phyloP scores from a whole-genome alignment of 768 basidiomycete genomes.

The Krasilnikovozyma curviuscula region DNA sequence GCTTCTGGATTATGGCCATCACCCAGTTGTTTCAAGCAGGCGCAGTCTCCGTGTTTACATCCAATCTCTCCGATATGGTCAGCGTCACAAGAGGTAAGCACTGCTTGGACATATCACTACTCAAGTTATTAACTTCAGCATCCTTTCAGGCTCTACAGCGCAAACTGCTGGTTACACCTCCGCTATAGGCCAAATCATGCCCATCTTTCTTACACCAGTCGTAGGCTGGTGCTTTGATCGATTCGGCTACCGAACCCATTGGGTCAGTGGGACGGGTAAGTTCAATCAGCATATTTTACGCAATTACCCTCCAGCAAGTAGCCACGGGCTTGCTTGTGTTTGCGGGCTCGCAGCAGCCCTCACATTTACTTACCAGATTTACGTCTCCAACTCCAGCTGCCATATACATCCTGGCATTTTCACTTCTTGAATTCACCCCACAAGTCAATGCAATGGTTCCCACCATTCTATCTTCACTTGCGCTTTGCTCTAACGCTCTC shows the following conservation, averaged over 20 bases:
- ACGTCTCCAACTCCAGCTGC: constrained; percentile 16
- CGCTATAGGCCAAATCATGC: constrained; percentile 21
- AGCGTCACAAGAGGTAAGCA: not conserved
- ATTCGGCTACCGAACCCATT: constrained; percentile 21
- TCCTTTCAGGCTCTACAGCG: constrained; percentile 20
- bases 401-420: constrained; percentile 22
- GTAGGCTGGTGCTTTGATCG: constrained; percentile 22
- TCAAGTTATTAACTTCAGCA: too few relatives aligned
- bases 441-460: constrained; percentile 22
- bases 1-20: constrained; percentile 11
- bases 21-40: constrained; percentile 21
- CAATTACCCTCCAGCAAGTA: too few relatives aligned
- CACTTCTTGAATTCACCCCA: constrained; percentile 21
- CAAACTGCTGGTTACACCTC: constrained; percentile 25
- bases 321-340: too few relatives aligned
- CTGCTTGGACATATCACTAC: not conserved
- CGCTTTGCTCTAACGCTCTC: constrained; percentile 19
- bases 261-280: too few relatives aligned
- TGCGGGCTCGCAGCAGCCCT: too few relatives aligned
- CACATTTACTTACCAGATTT: constrained; percentile 17
- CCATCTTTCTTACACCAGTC: constrained; percentile 23
- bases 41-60: constrained; percentile 19
- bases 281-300: too few relatives aligned
- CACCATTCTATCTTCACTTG: constrained; percentile 20
- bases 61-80: constrained; percentile 21